Percentiles rank a stretch among this genome's conserved stretches.
Evolutionary conservation across 768 basidiomycete genomes (phyloP).

Genomic region (Gloeostereum incarnatum): DNA sequence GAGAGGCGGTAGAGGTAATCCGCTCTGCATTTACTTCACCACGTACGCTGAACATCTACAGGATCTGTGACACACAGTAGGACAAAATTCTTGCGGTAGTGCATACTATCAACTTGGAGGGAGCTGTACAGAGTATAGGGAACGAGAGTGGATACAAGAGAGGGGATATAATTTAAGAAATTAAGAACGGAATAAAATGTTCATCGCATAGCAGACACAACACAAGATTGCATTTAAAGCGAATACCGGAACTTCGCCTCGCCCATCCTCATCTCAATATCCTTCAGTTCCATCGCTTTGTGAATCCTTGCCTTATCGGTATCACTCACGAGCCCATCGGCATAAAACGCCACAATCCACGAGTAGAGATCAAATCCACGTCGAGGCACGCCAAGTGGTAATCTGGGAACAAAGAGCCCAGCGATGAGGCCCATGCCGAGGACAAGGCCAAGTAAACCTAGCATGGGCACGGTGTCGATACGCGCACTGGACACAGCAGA

Average conservation of each 20-base stretch:
- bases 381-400: slow-evolving; percentile 18
- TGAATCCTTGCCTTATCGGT: not conserved
- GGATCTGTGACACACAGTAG: too few relatives aligned
- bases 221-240: slow-evolving; percentile 1
- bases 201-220: too few relatives aligned
- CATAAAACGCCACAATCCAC: slow-evolving; percentile 20
- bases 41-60: too few relatives aligned
- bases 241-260: slow-evolving; percentile 5
- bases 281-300: slow-evolving; percentile 2
- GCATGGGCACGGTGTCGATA: slow-evolving; percentile 15
- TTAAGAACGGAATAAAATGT: too few relatives aligned
- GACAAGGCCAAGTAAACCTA: slow-evolving; percentile 14
- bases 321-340: slow-evolving; percentile 12
- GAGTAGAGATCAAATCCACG: slow-evolving; percentile 20
- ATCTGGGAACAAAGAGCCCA: slow-evolving; percentile 18
- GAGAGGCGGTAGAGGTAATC: slow-evolving; percentile 30
- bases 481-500: slow-evolving; percentile 15
- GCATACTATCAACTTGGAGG: too few relatives aligned
- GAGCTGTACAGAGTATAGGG: too few relatives aligned
- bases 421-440: slow-evolving; percentile 22
- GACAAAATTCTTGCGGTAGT: too few relatives aligned
- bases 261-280: slow-evolving; percentile 4
- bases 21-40: too few relatives aligned
- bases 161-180: too few relatives aligned
- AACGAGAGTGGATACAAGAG: too few relatives aligned